phyloP scores from a whole-genome alignment of 2,329 filamentous ascomycete species.

The Neofusicoccum cordaticola region DNA sequence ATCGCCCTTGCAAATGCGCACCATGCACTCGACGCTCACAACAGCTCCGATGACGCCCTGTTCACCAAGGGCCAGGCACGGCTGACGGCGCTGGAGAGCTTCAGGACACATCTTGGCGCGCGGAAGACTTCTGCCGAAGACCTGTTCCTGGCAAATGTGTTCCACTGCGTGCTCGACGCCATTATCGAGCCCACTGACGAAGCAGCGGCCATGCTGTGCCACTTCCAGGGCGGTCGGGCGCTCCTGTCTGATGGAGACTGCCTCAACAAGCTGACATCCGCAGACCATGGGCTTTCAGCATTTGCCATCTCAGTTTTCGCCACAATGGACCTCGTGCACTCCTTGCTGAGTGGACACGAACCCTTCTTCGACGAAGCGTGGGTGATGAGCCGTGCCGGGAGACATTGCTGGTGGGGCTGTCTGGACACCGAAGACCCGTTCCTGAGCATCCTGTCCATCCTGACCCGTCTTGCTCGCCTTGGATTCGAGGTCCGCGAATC shows the following conservation, averaged over 20 bases:
- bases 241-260: not conserved
- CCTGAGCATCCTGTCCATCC: not conserved
- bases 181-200: not conserved
- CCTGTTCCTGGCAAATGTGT: not conserved
- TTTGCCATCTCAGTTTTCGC: not conserved
- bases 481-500: not conserved
- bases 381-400: not conserved
- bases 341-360: not conserved
- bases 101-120: not conserved
- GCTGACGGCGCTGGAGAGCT: not conserved
- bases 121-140: not conserved
- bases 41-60: not conserved
- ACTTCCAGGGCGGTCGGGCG: not conserved
- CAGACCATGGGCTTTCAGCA: not conserved
- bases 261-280: not conserved
- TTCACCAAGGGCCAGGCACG: not conserved
- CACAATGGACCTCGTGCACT: not conserved
- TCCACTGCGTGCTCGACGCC: not conserved
- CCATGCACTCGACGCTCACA: not conserved
- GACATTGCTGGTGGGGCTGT: not conserved
- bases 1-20: not conserved
- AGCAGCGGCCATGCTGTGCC: not conserved
- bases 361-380: not conserved
- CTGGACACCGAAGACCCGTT: not conserved
- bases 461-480: not conserved